These are phyloP conservation scores for Mortierella antarctica DNA, from an alignment of 192 early-diverging fungal species.

Conservation along the genomic window DNA sequence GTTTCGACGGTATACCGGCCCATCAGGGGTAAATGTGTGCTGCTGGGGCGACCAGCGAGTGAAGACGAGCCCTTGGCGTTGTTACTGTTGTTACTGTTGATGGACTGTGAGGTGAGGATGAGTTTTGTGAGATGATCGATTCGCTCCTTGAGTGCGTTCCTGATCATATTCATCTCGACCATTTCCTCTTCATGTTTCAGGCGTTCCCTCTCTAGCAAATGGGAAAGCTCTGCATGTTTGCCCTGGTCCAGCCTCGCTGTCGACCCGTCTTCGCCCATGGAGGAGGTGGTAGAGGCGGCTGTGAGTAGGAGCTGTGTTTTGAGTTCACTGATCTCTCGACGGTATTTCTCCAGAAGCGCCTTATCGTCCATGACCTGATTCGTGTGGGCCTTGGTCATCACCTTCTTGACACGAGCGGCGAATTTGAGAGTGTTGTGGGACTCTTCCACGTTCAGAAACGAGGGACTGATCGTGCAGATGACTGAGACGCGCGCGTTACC, in stretches of 20 bases:
- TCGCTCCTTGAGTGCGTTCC: slow-evolving; percentile 82
- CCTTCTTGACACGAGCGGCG: slow-evolving; percentile 90
- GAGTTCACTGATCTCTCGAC: slow-evolving; percentile 83
- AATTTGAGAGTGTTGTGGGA: slow-evolving; percentile 95
- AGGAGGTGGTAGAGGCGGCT: slow-evolving; percentile 59
- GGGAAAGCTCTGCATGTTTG: slow-evolving; percentile 37
- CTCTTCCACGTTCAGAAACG: slow-evolving; percentile 83
- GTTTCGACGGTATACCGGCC: slow-evolving; percentile 27
- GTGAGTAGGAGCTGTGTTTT: slow-evolving; percentile 69
- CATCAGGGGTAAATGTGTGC: not conserved
- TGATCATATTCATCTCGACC: slow-evolving; percentile 62
- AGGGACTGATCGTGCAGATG: slow-evolving; percentile 93
- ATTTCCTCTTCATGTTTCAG: slow-evolving; percentile 65
- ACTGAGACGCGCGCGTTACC: slow-evolving; percentile 92
- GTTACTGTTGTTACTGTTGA: slow-evolving; percentile 10
- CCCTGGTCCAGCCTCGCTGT: not conserved
- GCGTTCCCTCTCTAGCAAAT: slow-evolving; percentile 40
- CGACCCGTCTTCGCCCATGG: not conserved
- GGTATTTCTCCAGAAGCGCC: slow-evolving; percentile 86
- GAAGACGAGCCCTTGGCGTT: not conserved
- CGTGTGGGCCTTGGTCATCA: slow-evolving; percentile 80
- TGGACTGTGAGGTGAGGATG: slow-evolving; percentile 72
- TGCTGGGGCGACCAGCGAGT: not conserved
- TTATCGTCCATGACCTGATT: slow-evolving; percentile 86
- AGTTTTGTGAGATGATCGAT: slow-evolving; percentile 89